A percentile compares a stretch with the other conserved stretches of the same genome.
Evolutionary conservation across 2,329 filamentous ascomycete genomes (phyloP).

Genomic region (Fusarium concolor): DNA sequence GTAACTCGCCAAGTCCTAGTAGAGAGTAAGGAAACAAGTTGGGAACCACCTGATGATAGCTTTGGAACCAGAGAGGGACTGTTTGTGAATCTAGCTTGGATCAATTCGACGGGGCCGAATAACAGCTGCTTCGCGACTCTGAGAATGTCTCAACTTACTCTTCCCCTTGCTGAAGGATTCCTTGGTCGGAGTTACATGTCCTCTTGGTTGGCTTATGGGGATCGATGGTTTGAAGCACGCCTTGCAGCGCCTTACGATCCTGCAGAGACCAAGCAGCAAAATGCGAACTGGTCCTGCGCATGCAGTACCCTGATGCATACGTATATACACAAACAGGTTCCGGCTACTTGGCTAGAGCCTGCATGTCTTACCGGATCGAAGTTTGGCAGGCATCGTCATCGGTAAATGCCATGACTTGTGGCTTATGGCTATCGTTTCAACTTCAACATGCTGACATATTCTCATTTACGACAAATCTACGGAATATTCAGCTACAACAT

Average conservation of each 20-base stretch:
- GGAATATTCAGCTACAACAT: background rate
- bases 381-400: constrained; percentile 7
- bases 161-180: background rate
- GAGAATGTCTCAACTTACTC: background rate
- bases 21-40: constrained; percentile 28
- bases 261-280: constrained; percentile 4
- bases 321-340: background rate
- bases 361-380: constrained; percentile 19
- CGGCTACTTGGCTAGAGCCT: constrained; percentile 1
- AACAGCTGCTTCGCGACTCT: background rate
- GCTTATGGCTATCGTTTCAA: constrained; percentile 17
- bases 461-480: background rate
- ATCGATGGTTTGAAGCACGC: background rate
- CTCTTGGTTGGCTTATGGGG: too few species aligned
- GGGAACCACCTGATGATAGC: background rate
- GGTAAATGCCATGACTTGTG: background rate
- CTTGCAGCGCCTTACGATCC: constrained; percentile 4
- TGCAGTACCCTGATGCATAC: constrained; percentile 5
- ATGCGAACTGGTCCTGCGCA: constrained; percentile 11
- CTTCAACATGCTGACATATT: background rate
- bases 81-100: background rate
- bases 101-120: background rate
- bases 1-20: constrained; percentile 11
- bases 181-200: background rate
- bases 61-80: background rate